phyloP scores from a whole-genome alignment of 352 stramenopile species.

The Phytophthora megakarya region DNA sequence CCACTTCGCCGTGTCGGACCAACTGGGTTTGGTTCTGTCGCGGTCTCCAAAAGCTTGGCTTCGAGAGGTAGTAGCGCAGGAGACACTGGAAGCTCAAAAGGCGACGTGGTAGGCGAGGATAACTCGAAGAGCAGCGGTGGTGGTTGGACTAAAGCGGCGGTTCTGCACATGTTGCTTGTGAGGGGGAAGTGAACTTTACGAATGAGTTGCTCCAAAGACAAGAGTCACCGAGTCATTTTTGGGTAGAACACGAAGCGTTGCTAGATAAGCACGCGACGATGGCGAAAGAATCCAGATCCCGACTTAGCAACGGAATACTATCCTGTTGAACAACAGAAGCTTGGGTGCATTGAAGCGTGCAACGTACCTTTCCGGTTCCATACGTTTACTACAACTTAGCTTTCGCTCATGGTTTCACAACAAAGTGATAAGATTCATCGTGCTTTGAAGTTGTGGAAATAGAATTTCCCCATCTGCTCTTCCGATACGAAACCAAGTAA shows the following conservation, averaged over 20 bases:
- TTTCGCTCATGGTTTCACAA: not conserved
- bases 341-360: not conserved
- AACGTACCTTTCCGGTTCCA: not conserved
- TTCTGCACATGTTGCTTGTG: not conserved
- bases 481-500: too few relatives aligned
- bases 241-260: not conserved
- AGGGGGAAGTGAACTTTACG: not conserved
- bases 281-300: not conserved
- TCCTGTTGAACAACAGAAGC: not conserved
- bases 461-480: too few relatives aligned
- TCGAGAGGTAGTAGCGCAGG: not conserved
- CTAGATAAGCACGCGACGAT: not conserved
- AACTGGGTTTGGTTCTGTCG: not conserved
- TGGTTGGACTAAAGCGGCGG: not conserved
- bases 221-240: not conserved
- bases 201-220: not conserved
- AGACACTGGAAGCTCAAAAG: not conserved
- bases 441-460: too few relatives aligned
- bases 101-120: not conserved
- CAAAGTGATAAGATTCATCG: not conserved
- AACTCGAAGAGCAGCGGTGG: not conserved
- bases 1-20: not conserved
- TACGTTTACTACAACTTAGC: not conserved
- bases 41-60: not conserved
- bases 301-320: not conserved